Base-by-base conservation (phyloP, 805 yeast species). In the Hemisphaericaspora nanyangensis region DNA sequence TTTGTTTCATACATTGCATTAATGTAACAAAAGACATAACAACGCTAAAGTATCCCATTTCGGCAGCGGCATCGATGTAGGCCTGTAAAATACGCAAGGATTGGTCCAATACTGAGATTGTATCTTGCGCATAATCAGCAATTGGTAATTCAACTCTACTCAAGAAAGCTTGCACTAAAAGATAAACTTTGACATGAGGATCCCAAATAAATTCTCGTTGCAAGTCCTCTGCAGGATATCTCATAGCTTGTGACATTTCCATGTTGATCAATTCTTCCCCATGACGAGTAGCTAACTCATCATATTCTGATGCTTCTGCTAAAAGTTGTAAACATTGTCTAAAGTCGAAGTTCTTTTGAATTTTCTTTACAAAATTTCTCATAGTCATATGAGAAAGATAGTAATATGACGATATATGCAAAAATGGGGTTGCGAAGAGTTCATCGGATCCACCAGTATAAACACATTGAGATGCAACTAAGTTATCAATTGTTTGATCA, bases 61-160 rank as follows among this genome's bases (percentile, higher is more conserved):
- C 97, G 2, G 96, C 79, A 1, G 93, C 80, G 16, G 86, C 87
- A 61, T 93, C 99, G 43, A 91, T 82, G 49, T 77, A 83, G 0
- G 98, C 97, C 56, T 93, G 99, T 38, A 90, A 63, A 46, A 93
- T 83, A 76, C 99, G 95, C 54, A 93, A 68, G 6, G 95, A 80
- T 64, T 93, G 99, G 55, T 95, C 99, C 41, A 93, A 66, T 7
- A 93, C 95, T 0, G 97, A 82, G 11, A 89, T 79, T 0, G 96
- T 89, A 60, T 93, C 99, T 56, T 91, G 98, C 7, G 84, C 72
- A 56, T 93, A 93, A 68, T 93, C 99, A 0, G 95, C 95, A 53
- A 93, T 86, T 2, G 98, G 99, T 34, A 93, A 67, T 43, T 86
- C 93, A 5, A 79, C 67, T 34, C 89, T 64, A 27, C 77, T 65